phyloP scores from a whole-genome alignment of 139 green algal species.

The Chlamydomonas eustigma region DNA sequence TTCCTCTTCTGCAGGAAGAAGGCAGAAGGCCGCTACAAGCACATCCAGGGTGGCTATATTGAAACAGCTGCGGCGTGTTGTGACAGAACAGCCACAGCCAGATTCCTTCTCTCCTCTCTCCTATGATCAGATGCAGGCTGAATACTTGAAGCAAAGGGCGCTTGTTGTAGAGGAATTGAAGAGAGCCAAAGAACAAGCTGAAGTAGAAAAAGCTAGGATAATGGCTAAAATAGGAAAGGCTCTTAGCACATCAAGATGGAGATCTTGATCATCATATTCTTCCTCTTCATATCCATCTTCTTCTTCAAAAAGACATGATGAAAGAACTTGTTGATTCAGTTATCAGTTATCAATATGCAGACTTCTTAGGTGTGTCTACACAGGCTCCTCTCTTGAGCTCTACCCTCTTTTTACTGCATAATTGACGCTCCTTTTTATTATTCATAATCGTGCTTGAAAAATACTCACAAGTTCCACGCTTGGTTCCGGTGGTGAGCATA shows the following conservation, averaged over 20 bases:
- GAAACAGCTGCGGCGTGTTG: background rate
- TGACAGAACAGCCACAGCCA: background rate
- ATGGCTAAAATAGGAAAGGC: conserved; percentile 28
- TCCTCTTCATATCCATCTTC: too few relatives aligned
- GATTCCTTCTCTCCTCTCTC: background rate
- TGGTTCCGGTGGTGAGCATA: too few relatives aligned
- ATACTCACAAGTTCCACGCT: too few relatives aligned
- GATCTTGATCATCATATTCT: background rate
- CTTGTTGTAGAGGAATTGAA: conserved; percentile 11
- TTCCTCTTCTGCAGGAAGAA: background rate
- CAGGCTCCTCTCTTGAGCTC: too few relatives aligned
- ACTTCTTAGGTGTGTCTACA: too few relatives aligned
- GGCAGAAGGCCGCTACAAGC: too few relatives aligned
- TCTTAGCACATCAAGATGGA: conserved; percentile 21
- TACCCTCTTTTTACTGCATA: too few relatives aligned
- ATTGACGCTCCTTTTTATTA: too few relatives aligned
- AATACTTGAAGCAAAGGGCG: conserved; percentile 32
- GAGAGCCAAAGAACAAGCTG: conserved; percentile 38
- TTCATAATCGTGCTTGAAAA: too few relatives aligned
- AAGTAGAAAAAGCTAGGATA: conserved; percentile 34
- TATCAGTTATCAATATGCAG: too few relatives aligned
- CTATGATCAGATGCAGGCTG: conserved; percentile 16
- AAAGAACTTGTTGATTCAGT: too few relatives aligned
- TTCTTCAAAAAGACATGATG: too few relatives aligned
- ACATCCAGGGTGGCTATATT: background rate